phyloP scores from a whole-genome alignment of 805 yeast species.

The Cyberlindnera petersonii region DNA sequence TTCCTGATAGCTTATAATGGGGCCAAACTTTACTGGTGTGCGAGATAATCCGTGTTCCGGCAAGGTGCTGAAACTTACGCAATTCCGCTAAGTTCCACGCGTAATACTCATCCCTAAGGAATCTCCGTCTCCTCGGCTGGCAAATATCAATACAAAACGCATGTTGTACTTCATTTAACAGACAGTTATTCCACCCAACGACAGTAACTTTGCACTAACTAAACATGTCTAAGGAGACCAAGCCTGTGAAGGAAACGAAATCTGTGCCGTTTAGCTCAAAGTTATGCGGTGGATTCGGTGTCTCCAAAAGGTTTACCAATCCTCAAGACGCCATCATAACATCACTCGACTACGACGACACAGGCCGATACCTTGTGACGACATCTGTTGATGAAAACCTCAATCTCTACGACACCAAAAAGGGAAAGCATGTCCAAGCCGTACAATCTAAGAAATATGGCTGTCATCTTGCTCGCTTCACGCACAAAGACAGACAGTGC shows the following conservation, averaged over 20 bases:
- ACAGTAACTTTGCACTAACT: no score
- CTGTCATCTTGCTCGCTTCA: conserved; percentile 78
- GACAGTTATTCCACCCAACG: no score
- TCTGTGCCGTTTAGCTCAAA: conserved; percentile 5
- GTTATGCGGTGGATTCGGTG: conserved; percentile 28
- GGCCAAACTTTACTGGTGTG: neutral
- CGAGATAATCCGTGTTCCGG: no score
- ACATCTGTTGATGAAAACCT: conserved; percentile 79
- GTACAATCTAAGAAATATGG: conserved; percentile 89
- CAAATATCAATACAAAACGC: no score
- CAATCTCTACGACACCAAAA: conserved; percentile 71
- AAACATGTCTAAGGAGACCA: no score
- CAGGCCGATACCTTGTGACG: conserved; percentile 73
- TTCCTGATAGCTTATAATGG: neutral
- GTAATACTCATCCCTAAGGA: conserved; percentile 1
- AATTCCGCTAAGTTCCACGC: neutral
- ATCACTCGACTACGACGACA: conserved; percentile 77
- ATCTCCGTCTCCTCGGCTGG: neutral
- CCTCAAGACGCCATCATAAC: conserved; percentile 48
- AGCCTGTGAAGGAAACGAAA: neutral
- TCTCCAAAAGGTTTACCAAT: conserved; percentile 47
- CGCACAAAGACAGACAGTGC: conserved; percentile 68
- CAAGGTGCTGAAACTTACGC: conserved; percentile 1
- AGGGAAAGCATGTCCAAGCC: conserved; percentile 65
- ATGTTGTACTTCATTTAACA: no score